Evolutionary conservation across 768 basidiomycete species (phyloP).

Genomic region (Lepiota venenata): DNA sequence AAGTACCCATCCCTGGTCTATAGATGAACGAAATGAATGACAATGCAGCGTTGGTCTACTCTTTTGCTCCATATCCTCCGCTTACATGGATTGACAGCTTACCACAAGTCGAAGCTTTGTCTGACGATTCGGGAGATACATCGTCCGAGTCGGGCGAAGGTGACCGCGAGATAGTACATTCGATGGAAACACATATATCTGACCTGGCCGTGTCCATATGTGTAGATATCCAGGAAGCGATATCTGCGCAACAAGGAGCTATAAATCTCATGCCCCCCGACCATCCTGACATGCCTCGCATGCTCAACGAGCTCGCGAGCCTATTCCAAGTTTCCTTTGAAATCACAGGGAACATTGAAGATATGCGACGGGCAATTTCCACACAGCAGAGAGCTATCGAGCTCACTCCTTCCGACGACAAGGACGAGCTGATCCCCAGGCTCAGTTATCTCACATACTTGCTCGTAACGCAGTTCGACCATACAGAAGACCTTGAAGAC

Average conservation of each 20-base stretch:
- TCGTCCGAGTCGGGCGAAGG: too few species aligned
- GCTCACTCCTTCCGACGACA: conserved; percentile 5
- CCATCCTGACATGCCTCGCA: background rate
- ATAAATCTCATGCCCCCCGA: conserved; percentile 6
- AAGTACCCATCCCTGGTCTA: too few species aligned
- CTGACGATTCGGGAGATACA: too few species aligned
- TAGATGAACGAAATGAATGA: too few species aligned
- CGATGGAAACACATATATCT: too few species aligned
- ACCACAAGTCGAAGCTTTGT: too few species aligned
- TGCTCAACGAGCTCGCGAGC: background rate
- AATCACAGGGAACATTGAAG: conserved; percentile 18
- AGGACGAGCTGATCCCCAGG: background rate
- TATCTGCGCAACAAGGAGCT: conserved; percentile 3
- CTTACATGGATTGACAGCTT: too few species aligned
- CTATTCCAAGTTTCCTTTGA: conserved; percentile 16
- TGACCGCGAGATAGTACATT: too few species aligned
- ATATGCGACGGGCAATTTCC: conserved; percentile 19
- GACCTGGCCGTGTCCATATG: too few species aligned
- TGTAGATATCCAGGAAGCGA: conserved; percentile 21
- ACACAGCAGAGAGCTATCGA: conserved; percentile 6
- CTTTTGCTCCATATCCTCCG: too few species aligned
- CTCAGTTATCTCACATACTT: conserved; percentile 9
- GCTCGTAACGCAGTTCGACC: background rate
- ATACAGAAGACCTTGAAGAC: background rate
- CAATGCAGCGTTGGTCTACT: too few species aligned